These are phyloP conservation scores for Paramecium biaurelia DNA, from an alignment of 73 alveolate genomes.

Conservation along the genomic window DNA sequence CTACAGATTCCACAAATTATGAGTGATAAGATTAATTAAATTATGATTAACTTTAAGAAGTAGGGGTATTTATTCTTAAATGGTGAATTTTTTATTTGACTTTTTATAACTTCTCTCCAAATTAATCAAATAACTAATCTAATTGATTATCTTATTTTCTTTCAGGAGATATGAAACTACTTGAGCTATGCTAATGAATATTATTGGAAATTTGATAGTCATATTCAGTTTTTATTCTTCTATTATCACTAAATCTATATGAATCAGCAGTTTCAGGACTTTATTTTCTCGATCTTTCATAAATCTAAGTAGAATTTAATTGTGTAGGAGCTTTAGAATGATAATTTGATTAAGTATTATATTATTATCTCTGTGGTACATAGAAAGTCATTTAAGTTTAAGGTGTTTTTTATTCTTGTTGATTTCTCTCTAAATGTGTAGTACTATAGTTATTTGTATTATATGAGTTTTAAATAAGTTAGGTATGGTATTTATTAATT, in stretches of 20 bases:
- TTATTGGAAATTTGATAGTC: neutral
- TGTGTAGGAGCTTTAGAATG: neutral
- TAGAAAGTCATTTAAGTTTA: neutral
- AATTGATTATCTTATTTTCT: neutral
- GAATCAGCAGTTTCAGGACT: neutral
- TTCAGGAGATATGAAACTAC: neutral
- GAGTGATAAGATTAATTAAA: neutral
- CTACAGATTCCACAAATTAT: neutral
- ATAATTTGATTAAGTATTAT: neutral
- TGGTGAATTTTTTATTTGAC: neutral
- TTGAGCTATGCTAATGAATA: neutral
- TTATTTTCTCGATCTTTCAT: neutral
- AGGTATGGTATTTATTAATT: neutral
- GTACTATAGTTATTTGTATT: neutral
- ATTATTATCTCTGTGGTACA: neutral
- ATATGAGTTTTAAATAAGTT: neutral
- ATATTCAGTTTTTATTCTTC: neutral
- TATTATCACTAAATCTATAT: neutral
- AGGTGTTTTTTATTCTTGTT: neutral
- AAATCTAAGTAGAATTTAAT: neutral
- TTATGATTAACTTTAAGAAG: neutral
- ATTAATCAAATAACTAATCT: neutral
- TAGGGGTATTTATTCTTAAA: constrained; percentile 21
- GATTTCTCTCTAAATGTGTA: neutral
- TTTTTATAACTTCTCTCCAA: neutral